Evolutionary conservation across 768 basidiomycete species (phyloP), one percentile per base, ranked within the genome.

Genomic region (Epithele typhae): DNA sequence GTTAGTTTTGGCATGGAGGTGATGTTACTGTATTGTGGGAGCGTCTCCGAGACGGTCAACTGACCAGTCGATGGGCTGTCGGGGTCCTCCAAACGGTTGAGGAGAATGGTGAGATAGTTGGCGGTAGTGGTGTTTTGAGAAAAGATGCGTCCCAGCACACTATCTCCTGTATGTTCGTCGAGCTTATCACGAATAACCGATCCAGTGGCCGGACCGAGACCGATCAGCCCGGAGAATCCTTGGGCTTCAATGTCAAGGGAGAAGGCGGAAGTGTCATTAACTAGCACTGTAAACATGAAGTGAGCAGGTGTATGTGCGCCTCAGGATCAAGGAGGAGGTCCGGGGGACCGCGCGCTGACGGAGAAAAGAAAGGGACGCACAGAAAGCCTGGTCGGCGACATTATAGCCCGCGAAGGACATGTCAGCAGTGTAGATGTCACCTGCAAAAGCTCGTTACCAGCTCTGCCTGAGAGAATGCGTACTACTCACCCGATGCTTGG

Each of bases 201-300:
- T 37, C 81, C 84, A 21, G 75, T 64, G 66, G 86, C 86, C 24
- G 87, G 87, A n/a, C 87, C 87, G 15, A 90, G 75, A 19, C 87
- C 87, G 23, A 90, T 68, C 17, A 90, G 76, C 33, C 87, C 87
- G 46, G 81, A 75, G 53, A 79, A 84, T 0, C 80, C 83, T 58
- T 85, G 77, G 3, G 72, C 40, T 27, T 73, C 64, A 57, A 84
- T 79, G 55, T 86, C 65, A 14, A 74, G 64, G 4, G 83, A 77
- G 62, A 90, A 87, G 9, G 76, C 70, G 36, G 76, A 78, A 4
- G 81, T 78, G 54, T 87, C 72, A 2, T 69, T 57, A 25, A 87
- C 86, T 22, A 81, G 70, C 32, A 88, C 86, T 87, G 54, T 6
- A 19, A 25, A 9, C 22, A 9, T 1, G 4, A 24, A 8, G 32